Conservation (phyloP, 2,329 filamentous ascomycete species). For the Aspergillus floridensis region DNA sequence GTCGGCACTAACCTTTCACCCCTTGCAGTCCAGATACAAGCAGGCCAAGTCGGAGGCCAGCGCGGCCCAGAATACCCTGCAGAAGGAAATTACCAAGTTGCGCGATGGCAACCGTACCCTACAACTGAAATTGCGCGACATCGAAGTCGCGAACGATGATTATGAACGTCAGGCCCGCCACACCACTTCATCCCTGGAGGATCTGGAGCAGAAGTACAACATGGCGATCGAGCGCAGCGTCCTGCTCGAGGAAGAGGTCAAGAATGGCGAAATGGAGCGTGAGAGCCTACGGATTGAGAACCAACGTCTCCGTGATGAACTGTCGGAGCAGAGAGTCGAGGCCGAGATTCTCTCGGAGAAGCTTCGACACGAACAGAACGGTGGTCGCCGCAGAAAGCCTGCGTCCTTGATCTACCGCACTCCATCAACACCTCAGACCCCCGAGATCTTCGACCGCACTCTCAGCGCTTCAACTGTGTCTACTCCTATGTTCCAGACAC, state of each 20-base stretch:
- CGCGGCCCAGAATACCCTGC: slow-evolving; percentile 75
- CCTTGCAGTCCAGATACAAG: slow-evolving; percentile 80
- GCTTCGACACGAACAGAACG: slow-evolving; percentile 66
- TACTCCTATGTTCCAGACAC: slow-evolving; percentile 85
- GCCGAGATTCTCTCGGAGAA: slow-evolving; percentile 93
- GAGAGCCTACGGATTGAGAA: slow-evolving; percentile 85
- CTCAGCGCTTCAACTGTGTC: slow-evolving; percentile 79
- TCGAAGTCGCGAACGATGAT: slow-evolving; percentile 97
- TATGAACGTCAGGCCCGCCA: slow-evolving; percentile 95
- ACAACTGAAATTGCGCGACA: slow-evolving; percentile 82
- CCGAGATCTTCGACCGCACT: slow-evolving; percentile 68
- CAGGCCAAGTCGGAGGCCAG: slow-evolving; percentile 88
- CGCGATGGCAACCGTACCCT: slow-evolving; percentile 80
- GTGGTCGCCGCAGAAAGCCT: slow-evolving; percentile 52
- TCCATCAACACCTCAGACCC: slow-evolving; percentile 58
- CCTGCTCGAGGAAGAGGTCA: slow-evolving; percentile 93
- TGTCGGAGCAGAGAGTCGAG: slow-evolving; percentile 91
- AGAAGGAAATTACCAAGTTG: slow-evolving; percentile 93
- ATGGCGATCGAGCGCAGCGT: slow-evolving; percentile 87
- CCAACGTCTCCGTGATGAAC: slow-evolving; percentile 83
- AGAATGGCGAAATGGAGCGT: slow-evolving; percentile 84
- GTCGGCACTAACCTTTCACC: slow-evolving; percentile 1
- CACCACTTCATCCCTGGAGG: slow-evolving; percentile 91
- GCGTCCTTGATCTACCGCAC: slow-evolving; percentile 48
- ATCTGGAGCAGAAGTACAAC: slow-evolving; percentile 96